Base-by-base conservation (phyloP, 768 basidiomycete genomes). In the Pisolithus tinctorius region DNA sequence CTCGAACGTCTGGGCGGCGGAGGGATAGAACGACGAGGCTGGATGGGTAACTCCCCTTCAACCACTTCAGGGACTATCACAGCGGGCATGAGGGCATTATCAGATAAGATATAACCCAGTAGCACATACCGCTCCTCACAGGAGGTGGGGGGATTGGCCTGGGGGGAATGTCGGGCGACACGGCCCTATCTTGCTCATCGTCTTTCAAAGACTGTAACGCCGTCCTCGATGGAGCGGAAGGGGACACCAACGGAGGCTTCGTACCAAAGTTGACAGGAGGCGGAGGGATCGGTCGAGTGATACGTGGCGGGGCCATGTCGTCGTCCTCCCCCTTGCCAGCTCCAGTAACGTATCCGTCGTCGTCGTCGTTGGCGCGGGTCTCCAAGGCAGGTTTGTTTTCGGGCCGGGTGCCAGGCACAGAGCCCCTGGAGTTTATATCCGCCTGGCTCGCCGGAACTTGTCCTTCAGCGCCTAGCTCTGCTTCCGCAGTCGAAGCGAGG, bases 221-320 rank as follows among this genome's bases (percentile, higher is more conserved):
- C 13, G 51, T 44, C 53, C 47, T 59, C 8, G 47, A 48, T 0
- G 63, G 58, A 6, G 64, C 52, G 11, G 58, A 53, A 8, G 48
- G 25, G 1, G 60, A 37, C 4, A 57, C 43, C 0, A 53, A 47
- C 4, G 27, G 40, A 25, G 62, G 60, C 36, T 57, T 61, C 8
- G 67, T 60, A n/a, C 45, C 37, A 26, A 63, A 29, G 46, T 60
- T 63, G 23, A 62, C 63, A 0, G 71, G 71, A 17, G 71, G 67
- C 0, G 68, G 63, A 0, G 67, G 72, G 47, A 65, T 55, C 0
- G 62, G 60, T 47, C 64, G 65, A 13, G 57, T 63, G 26, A 68
- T 58, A 44, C 63, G 69, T 6, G 70, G 60, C 3, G 67, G 64
- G 3, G 62, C 60, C 57, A 66, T 59, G 44, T 65, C 60, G 53